Percentiles rank a stretch among this genome's conserved stretches.
These are phyloP conservation scores for Cladosporium sp. DNA, from an alignment of 2,329 filamentous ascomycete species.

Conservation along the genomic window DNA sequence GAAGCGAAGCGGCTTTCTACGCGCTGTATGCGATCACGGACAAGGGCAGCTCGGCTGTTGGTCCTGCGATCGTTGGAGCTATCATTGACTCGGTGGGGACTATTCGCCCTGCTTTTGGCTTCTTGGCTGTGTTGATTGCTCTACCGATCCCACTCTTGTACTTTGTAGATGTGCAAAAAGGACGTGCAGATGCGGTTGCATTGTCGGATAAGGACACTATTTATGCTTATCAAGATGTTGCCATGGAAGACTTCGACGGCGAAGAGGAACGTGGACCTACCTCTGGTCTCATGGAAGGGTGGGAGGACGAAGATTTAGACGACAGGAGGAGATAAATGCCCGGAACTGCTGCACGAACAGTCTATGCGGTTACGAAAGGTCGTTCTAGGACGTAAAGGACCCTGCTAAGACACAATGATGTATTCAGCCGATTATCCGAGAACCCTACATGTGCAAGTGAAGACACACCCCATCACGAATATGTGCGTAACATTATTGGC, in stretches of 20 bases:
- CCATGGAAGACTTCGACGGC: slow-evolving; percentile 3
- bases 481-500: too few species aligned
- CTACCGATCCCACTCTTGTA: slow-evolving; percentile 76
- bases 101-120: slow-evolving; percentile 67
- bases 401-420: too few species aligned
- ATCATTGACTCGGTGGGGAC: slow-evolving; percentile 66
- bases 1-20: slow-evolving; percentile 89
- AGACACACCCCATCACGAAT: too few species aligned
- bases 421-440: too few species aligned
- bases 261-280: neutral
- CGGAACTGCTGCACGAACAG: too few species aligned
- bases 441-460: too few species aligned
- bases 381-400: too few species aligned
- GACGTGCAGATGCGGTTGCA: slow-evolving; percentile 31
- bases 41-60: slow-evolving; percentile 87
- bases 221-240: slow-evolving; percentile 4
- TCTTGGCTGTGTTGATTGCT: slow-evolving; percentile 72
- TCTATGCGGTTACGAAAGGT: too few species aligned
- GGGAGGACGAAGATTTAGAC: slow-evolving; percentile 3
- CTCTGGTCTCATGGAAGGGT: slow-evolving; percentile 1
- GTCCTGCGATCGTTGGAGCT: slow-evolving; percentile 80
- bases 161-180: slow-evolving; percentile 68
- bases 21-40: slow-evolving; percentile 93
- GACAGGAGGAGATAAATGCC: neutral
- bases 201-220: slow-evolving; percentile 14